A percentile compares a stretch with the other conserved stretches of the same genome.
Evolutionary conservation across 2,329 filamentous ascomycete genomes (phyloP).

Genomic region (Penicillium sp.): DNA sequence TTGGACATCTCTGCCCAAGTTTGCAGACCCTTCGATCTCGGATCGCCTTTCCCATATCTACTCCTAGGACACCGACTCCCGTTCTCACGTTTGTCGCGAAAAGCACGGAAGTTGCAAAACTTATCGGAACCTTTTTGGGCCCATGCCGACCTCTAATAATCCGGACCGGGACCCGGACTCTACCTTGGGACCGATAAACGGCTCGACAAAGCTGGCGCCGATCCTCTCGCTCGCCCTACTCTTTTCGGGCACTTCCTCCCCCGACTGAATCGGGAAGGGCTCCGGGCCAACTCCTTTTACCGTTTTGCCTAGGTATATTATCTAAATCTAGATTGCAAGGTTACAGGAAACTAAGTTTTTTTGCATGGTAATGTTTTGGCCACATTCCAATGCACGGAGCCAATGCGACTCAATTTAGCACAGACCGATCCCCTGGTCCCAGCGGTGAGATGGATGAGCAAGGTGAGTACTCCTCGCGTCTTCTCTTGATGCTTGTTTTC

Average conservation of each 20-base stretch:
- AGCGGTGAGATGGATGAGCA: constrained; percentile 7
- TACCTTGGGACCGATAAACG: constrained; percentile 14
- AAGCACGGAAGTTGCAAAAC: neutral
- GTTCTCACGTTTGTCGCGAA: too few species aligned
- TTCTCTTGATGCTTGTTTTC: neutral
- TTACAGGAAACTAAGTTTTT: neutral
- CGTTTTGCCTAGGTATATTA: neutral
- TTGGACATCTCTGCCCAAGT: constrained; percentile 7
- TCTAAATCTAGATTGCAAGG: neutral
- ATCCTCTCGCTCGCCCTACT: constrained; percentile 8
- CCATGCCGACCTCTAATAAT: neutral
- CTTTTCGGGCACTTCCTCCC: constrained; percentile 3
- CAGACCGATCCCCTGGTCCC: neutral
- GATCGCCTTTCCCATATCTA: neutral
- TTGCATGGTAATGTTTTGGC: neutral
- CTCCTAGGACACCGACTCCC: too few species aligned
- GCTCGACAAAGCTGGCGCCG: constrained; percentile 13
- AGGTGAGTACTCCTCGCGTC: constrained; percentile 9
- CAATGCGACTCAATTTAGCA: neutral
- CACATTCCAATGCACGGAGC: constrained; percentile 7
- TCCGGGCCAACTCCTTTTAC: neutral
- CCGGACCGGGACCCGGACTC: constrained; percentile 4
- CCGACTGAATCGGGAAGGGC: constrained; percentile 1
- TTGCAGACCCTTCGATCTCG: constrained; percentile 4
- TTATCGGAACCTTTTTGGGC: neutral